Conservation (phyloP, 2,329 filamentous ascomycete genomes). For the Biscogniauxia mediterranea region DNA sequence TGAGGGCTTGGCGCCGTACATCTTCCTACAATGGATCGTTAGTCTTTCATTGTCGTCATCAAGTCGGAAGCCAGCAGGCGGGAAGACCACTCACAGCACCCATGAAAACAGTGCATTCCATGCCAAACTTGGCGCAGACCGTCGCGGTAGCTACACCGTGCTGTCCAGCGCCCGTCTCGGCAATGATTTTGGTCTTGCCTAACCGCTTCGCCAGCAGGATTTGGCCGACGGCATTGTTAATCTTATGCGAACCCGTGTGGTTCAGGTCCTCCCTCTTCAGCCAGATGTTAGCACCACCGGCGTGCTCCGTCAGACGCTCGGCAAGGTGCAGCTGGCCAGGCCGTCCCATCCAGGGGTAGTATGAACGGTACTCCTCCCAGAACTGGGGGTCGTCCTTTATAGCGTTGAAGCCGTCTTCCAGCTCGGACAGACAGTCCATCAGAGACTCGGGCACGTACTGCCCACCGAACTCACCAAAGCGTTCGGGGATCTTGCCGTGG, state of each 20-base stretch:
- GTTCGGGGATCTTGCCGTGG: constrained; percentile 75
- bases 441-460: constrained; percentile 97
- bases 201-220: constrained; percentile 80
- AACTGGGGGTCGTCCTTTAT: constrained; percentile 86
- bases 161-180: constrained; percentile 95
- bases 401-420: constrained; percentile 87
- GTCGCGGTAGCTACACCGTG: constrained; percentile 98
- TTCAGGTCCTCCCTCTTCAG: constrained; percentile 97
- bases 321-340: constrained; percentile 90
- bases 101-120: constrained; percentile 99
- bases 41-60: background rate
- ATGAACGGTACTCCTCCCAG: constrained; percentile 95
- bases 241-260: constrained; percentile 98
- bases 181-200: constrained; percentile 96
- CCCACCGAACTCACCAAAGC: constrained; percentile 94
- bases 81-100: constrained; percentile 59
- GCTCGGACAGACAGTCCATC: constrained; percentile 91
- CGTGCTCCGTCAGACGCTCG: constrained; percentile 81
- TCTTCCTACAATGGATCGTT: constrained; percentile 59
- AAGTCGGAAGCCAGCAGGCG: background rate
- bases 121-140: constrained; percentile 95
- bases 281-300: constrained; percentile 94
- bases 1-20: constrained; percentile 90
- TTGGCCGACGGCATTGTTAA: constrained; percentile 97
- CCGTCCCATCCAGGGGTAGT: constrained; percentile 96